Evolutionary conservation across 192 early-diverging fungal genomes (phyloP), one percentile per base, ranked within the genome.

Genomic region (Entophlyctis helioformis): DNA sequence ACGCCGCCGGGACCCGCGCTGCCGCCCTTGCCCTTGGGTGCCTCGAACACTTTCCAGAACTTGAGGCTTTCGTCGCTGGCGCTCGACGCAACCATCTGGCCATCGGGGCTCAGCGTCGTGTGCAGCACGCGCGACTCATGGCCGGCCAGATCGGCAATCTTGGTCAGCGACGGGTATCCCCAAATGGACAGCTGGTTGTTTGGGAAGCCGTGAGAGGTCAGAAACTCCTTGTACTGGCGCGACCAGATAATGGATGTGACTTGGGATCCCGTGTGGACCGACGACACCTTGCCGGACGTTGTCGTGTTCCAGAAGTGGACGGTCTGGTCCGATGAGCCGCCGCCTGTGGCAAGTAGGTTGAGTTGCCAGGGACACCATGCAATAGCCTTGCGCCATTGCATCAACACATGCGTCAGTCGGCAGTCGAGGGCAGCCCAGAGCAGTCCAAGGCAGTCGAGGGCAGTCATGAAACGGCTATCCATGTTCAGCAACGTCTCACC

Each of bases 341-440:
- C 74, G 29, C 74, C 74, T n/a, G 71, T 72, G 8, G 74, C 74
- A 19, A 76, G 57, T 34, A 73, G 63, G 34, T 68, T 76, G 16
- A 73, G 55, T 45, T 89, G 84, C 87, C 85, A 92, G 20, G 92
- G 91, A 57, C 89, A 90, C 93, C 91, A 96, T 15, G 93, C 87
- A 15, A 96, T 48, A 1, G 91, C 91, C 85, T 86, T 7, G 45
- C 39, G n/a, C n/a, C n/a, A n/a, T n/a, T n/a, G n/a, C n/a, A n/a
- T n/a, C n/a, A n/a, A n/a, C n/a, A n/a, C n/a, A n/a, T n/a, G n/a
- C n/a, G n/a, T n/a, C n/a, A n/a, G n/a, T n/a, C n/a, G n/a, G n/a
- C n/a, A n/a, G n/a, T n/a, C n/a, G n/a, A n/a, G n/a, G n/a, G n/a
- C n/a, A n/a, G n/a, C n/a, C n/a, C n/a, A n/a, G n/a, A n/a, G n/a